Evolutionary conservation across 257 asterid species (phyloP).

Genomic region (Solanum etuberosum): DNA sequence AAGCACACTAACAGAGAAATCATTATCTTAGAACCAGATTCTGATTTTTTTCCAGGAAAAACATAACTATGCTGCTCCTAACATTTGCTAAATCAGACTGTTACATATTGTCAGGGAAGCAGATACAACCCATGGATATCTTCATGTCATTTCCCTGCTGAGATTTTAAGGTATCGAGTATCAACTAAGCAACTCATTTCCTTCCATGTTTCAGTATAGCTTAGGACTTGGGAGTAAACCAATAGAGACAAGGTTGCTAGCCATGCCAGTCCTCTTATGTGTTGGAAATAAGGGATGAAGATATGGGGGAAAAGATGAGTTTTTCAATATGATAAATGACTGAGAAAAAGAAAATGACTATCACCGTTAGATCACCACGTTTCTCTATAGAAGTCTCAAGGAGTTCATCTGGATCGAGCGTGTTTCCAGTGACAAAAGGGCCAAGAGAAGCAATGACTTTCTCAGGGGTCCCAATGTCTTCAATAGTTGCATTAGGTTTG

Average conservation of each 20-base stretch:
- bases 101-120: neutral
- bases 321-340: neutral
- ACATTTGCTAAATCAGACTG: neutral
- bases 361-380: conserved; percentile 79
- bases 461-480: conserved; percentile 88
- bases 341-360: neutral
- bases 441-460: conserved; percentile 92
- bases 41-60: neutral
- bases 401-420: conserved; percentile 82
- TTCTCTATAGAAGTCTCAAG: conserved; percentile 63
- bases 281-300: neutral
- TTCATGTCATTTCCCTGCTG: neutral
- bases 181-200: neutral
- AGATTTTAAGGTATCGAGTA: neutral
- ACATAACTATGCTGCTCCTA: neutral
- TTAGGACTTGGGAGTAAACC: neutral
- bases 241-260: neutral
- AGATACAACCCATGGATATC: neutral
- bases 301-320: neutral
- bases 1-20: neutral
- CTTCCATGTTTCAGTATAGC: neutral
- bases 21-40: neutral
- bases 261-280: neutral
- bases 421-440: conserved; percentile 90
- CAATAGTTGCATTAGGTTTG: conserved; percentile 85